Conservation (phyloP, 495 filamentous ascomycete genomes). For the Alectoria sarmentosa region DNA sequence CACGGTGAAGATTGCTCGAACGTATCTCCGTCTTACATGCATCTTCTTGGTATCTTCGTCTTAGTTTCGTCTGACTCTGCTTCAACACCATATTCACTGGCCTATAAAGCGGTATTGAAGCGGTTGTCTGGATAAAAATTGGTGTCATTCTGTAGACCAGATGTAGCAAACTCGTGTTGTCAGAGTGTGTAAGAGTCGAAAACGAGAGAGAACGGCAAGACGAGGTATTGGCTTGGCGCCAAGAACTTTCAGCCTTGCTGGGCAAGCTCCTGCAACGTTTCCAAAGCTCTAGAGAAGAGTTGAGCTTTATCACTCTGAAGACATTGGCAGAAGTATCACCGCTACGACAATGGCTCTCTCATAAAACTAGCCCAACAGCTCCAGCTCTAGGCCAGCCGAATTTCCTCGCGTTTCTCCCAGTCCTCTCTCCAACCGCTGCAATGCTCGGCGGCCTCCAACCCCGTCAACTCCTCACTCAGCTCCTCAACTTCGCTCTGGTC, state of each 20-base stretch:
- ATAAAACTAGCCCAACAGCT: neutral
- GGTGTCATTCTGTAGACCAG: neutral
- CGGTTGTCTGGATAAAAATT: neutral
- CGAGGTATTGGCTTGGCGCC: neutral
- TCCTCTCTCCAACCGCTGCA: neutral
- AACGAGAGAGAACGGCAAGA: neutral
- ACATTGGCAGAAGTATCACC: neutral
- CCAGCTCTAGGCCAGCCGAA: neutral
- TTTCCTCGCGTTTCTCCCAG: neutral
- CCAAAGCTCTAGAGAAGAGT: conserved; percentile 1
- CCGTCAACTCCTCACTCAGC: conserved; percentile 53
- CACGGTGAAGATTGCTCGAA: neutral
- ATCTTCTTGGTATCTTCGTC: neutral
- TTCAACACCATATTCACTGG: neutral
- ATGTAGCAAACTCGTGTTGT: neutral
- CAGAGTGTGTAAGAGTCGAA: too few relatives aligned
- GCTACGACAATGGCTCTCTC: conserved; percentile 5
- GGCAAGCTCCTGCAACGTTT: conserved; percentile 14
- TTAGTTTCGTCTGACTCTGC: neutral
- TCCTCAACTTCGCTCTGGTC: conserved; percentile 92
- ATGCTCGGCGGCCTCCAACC: conserved; percentile 21
- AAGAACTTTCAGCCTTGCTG: conserved; percentile 9
- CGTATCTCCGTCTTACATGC: neutral
- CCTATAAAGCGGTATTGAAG: neutral
- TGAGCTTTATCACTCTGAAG: neutral